These are phyloP conservation scores for Thymus quinquecostatus DNA, from an alignment of 257 asterid genomes.

Conservation along the genomic window DNA sequence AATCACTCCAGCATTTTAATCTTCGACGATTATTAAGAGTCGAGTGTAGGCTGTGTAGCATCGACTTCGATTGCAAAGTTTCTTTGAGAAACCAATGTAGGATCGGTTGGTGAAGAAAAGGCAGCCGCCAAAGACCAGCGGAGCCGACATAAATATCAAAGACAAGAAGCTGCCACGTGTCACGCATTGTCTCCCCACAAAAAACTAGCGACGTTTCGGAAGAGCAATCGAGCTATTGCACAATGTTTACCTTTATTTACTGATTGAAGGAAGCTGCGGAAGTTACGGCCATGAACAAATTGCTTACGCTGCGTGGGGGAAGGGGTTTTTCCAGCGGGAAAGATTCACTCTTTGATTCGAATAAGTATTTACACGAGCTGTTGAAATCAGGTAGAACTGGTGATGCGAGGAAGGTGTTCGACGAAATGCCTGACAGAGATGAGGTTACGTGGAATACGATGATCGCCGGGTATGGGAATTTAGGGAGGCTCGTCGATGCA, in stretches of 20 bases:
- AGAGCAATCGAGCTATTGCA: not conserved
- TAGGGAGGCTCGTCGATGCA: conserved; percentile 67
- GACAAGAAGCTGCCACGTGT: not conserved
- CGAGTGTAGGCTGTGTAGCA: too few species aligned
- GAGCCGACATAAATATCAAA: not conserved
- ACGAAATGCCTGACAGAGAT: conserved; percentile 67
- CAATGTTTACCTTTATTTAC: not conserved
- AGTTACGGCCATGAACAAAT: conserved; percentile 33
- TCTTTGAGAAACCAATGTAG: not conserved
- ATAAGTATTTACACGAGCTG: conserved; percentile 38
- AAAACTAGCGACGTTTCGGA: not conserved
- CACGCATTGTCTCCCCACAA: not conserved
- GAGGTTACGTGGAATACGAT: conserved; percentile 75
- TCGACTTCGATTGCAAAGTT: too few species aligned
- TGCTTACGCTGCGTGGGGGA: conserved; percentile 25
- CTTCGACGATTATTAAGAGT: too few species aligned
- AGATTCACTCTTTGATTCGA: conserved; percentile 38
- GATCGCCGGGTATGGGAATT: conserved; percentile 66
- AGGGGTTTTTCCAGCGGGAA: conserved; percentile 28
- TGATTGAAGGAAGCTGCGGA: not conserved
- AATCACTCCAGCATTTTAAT: too few species aligned
- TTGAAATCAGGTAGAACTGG: conserved; percentile 47
- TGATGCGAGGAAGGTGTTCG: conserved; percentile 72
- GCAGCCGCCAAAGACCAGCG: not conserved
- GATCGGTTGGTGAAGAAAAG: not conserved